These are phyloP conservation scores for Ramaria rubella DNA, from an alignment of 768 basidiomycete species.

Conservation along the genomic window DNA sequence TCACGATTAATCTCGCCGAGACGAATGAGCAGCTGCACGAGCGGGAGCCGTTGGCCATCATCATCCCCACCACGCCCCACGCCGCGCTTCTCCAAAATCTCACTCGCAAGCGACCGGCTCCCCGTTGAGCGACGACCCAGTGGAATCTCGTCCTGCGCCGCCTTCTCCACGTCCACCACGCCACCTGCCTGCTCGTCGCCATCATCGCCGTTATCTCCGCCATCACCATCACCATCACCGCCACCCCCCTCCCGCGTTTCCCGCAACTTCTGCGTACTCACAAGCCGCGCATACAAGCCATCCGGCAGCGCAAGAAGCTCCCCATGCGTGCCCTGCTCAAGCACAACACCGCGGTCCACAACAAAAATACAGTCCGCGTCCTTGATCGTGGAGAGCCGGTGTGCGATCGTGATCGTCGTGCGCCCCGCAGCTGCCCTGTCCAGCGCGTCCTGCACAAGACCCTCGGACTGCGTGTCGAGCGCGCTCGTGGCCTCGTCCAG, in stretches of 20 bases:
- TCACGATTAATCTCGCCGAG: conserved; percentile 59
- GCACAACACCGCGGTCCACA: conserved; percentile 79
- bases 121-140: conserved; percentile 49
- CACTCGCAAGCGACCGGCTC: conserved; percentile 56
- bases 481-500: conserved; percentile 87
- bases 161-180: conserved; percentile 42
- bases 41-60: conserved; percentile 31
- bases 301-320: conserved; percentile 52
- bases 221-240: conserved; percentile 18
- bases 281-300: conserved; percentile 69
- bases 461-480: conserved; percentile 81
- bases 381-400: conserved; percentile 78
- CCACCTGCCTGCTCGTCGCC: conserved; percentile 15
- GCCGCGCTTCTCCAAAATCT: conserved; percentile 49
- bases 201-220: conserved; percentile 21
- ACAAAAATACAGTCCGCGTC: conserved; percentile 80
- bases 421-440: conserved; percentile 79
- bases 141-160: conserved; percentile 48
- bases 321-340: conserved; percentile 76
- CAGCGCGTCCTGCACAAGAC: conserved; percentile 83
- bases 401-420: conserved; percentile 77
- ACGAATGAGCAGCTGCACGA: conserved; percentile 61
- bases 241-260: conserved; percentile 37
- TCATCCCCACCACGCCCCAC: conserved; percentile 28
- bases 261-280: conserved; percentile 74